phyloP scores from a whole-genome alignment of 176 grass and related monocot genomes.

The Aegilops longissima region DNA sequence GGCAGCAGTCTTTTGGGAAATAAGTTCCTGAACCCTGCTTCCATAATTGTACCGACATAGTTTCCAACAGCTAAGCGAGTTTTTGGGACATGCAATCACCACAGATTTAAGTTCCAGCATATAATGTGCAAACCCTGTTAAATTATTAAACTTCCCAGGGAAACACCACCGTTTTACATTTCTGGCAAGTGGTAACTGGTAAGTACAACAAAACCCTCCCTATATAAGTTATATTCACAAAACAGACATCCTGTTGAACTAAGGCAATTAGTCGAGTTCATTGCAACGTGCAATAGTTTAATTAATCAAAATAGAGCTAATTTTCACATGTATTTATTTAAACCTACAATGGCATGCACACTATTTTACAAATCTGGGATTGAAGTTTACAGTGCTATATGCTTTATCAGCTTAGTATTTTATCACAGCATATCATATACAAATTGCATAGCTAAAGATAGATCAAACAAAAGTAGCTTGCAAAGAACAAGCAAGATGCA shows the following conservation, averaged over 20 bases:
- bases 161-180: not conserved
- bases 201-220: not conserved
- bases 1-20: not conserved
- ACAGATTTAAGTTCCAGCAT: not conserved
- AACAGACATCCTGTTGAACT: not conserved
- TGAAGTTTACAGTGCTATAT: not conserved
- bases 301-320: not conserved
- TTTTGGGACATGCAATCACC: not conserved
- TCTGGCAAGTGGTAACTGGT: constrained; percentile 11
- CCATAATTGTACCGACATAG: constrained; percentile 10
- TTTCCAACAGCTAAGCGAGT: constrained; percentile 7
- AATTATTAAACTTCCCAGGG: not conserved
- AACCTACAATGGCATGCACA: not conserved
- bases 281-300: not conserved
- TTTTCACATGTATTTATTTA: not conserved
- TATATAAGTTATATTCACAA: not conserved
- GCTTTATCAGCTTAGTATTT: not conserved
- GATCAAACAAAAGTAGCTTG: constrained; percentile 11
- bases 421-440: not conserved
- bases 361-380: constrained; percentile 9
- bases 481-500: constrained; percentile 5
- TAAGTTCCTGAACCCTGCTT: not conserved
- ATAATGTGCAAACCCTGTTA: not conserved
- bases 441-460: not conserved
- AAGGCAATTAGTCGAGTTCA: not conserved